Evolutionary conservation across 805 yeast species (phyloP).

Genomic region (Ogataea nitratoaversa): DNA sequence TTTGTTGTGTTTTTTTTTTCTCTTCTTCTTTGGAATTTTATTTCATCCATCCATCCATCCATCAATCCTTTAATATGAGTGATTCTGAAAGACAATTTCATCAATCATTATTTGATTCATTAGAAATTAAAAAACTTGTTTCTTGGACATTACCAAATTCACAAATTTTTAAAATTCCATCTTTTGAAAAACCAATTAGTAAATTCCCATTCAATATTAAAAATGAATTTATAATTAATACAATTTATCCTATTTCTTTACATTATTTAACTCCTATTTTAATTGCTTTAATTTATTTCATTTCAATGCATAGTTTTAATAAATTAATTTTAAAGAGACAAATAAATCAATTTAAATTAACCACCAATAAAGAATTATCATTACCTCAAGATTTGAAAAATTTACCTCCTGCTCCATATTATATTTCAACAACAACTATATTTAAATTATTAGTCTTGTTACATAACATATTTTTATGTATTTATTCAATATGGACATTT

Average conservation of each 20-base stretch:
- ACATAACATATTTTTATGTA: slow-evolving; percentile 59
- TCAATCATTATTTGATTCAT: neutral
- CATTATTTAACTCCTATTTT: slow-evolving; percentile 50
- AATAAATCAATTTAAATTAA: slow-evolving; percentile 26
- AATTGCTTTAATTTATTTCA: slow-evolving; percentile 55
- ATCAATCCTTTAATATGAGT: neutral
- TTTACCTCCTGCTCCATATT: slow-evolving; percentile 51
- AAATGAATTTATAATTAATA: slow-evolving; percentile 23
- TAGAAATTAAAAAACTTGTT: slow-evolving; percentile 13
- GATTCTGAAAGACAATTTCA: neutral
- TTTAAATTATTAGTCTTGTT: slow-evolving; percentile 55
- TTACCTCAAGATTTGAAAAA: slow-evolving; percentile 28
- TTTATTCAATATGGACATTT: slow-evolving; percentile 69
- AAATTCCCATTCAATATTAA: slow-evolving; percentile 24
- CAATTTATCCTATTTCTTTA: slow-evolving; percentile 40
- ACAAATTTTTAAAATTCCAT: slow-evolving; percentile 26
- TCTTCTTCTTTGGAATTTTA: neutral
- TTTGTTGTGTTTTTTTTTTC: too few relatives aligned
- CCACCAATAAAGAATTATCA: too few relatives aligned
- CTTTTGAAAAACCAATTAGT: slow-evolving; percentile 20
- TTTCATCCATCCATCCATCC: neutral
- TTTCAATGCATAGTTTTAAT: slow-evolving; percentile 52
- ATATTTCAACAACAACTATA: slow-evolving; percentile 37
- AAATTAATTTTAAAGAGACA: slow-evolving; percentile 45
- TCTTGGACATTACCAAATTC: slow-evolving; percentile 24